Evolutionary conservation across 441 rosid genomes (phyloP).

Genomic region (Lepidium campestre): DNA sequence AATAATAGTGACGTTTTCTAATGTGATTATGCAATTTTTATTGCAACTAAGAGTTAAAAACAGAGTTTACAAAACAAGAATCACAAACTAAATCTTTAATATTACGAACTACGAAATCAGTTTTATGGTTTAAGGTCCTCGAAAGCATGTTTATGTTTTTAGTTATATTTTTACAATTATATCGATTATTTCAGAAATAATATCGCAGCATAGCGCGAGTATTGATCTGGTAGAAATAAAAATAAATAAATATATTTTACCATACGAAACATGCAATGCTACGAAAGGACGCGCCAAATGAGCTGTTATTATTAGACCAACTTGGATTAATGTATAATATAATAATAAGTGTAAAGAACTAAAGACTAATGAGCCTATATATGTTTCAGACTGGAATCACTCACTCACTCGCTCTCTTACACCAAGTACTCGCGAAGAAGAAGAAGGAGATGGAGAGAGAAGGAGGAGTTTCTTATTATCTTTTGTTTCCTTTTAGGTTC

Average conservation of each 20-base stretch:
- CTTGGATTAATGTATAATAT: neutral
- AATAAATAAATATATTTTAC: neutral
- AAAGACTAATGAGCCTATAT: neutral
- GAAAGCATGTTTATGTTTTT: no score
- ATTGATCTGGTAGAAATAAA: no score
- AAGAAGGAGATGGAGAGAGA: conserved; percentile 19
- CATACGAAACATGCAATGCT: neutral
- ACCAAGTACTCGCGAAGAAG: neutral
- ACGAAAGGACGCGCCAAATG: conserved; percentile 11
- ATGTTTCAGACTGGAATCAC: neutral
- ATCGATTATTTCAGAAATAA: no score
- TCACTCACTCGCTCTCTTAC: neutral
- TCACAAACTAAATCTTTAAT: no score
- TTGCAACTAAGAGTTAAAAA: no score
- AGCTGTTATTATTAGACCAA: conserved; percentile 7
- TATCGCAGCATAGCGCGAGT: no score
- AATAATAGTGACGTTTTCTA: no score
- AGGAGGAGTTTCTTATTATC: conserved; percentile 10
- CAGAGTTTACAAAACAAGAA: no score
- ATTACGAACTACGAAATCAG: no score
- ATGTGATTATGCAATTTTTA: no score
- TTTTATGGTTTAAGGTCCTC: no score
- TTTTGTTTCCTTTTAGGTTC: conserved; percentile 20
- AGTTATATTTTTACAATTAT: no score
- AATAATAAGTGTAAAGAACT: neutral